A percentile compares a stretch with the other conserved stretches of the same genome.
phyloP scores from a whole-genome alignment of 1,284 basidiomycete genomes.

The Thelephora terrestris region DNA sequence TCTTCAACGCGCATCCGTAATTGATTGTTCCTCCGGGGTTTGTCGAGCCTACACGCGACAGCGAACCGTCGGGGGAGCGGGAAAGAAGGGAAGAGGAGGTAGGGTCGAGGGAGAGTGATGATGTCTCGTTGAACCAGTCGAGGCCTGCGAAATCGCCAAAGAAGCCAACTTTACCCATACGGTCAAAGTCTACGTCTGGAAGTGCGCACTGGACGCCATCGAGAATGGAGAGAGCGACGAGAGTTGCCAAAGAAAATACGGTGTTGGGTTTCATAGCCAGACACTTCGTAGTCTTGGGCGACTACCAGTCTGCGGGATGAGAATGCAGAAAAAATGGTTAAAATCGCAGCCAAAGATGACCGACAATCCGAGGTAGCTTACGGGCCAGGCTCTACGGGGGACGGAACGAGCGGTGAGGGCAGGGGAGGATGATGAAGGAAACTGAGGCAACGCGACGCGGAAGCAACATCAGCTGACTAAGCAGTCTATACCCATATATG shows the following conservation, averaged over 20 bases:
- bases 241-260: conserved; percentile 4
- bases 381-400: no score
- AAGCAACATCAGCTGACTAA: background rate
- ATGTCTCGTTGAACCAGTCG: conserved; percentile 53
- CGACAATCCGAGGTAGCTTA: no score
- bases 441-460: background rate
- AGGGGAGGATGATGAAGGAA: background rate
- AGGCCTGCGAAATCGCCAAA: conserved; percentile 82
- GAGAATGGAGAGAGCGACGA: conserved; percentile 18
- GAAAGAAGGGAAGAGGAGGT: conserved; percentile 61
- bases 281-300: background rate
- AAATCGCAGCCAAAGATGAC: no score
- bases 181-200: conserved; percentile 80
- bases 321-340: background rate
- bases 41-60: conserved; percentile 57
- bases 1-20: conserved; percentile 53
- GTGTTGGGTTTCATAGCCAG: background rate
- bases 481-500: background rate
- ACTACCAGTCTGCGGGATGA: background rate
- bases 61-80: conserved; percentile 51
- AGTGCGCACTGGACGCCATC: conserved; percentile 43
- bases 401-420: background rate
- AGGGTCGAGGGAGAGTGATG: conserved; percentile 49
- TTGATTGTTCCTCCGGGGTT: conserved; percentile 59
- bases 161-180: conserved; percentile 84